Evolutionary conservation across 345 rosid genomes (phyloP).

Genomic region (Eucalyptus viminalis): DNA sequence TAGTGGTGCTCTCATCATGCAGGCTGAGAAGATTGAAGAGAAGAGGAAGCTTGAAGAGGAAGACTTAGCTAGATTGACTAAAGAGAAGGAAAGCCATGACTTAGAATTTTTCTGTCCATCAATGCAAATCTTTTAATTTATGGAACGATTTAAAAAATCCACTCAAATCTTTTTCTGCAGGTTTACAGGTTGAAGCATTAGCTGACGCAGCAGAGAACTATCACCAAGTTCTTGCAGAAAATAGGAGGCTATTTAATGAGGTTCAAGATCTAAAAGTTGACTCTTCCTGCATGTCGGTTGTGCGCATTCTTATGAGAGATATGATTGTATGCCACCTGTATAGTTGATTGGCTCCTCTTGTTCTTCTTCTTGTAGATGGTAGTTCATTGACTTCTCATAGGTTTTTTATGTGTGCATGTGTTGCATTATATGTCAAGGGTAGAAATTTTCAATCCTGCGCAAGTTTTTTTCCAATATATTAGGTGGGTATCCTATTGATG

Average conservation of each 20-base stretch:
- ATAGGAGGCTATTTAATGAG: constrained; percentile 71
- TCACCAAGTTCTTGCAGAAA: constrained; percentile 65
- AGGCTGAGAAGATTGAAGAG: constrained; percentile 39
- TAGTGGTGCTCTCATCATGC: neutral
- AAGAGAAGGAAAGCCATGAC: constrained; percentile 15
- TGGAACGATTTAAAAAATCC: neutral
- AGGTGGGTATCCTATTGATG: too few species aligned
- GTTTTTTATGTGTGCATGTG: too few species aligned
- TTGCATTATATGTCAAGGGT: too few species aligned
- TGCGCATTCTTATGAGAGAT: neutral
- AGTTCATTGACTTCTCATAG: too few species aligned
- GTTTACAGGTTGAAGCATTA: constrained; percentile 35
- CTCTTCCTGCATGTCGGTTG: too few species aligned
- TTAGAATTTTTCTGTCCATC: neutral
- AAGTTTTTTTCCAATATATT: too few species aligned
- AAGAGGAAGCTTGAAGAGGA: constrained; percentile 30
- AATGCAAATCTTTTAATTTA: neutral
- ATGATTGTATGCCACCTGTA: too few species aligned
- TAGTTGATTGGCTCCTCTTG: too few species aligned
- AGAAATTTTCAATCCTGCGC: too few species aligned
- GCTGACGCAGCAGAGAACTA: constrained; percentile 59
- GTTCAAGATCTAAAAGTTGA: constrained; percentile 74
- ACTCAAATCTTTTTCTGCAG: constrained; percentile 8
- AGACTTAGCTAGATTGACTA: constrained; percentile 9
- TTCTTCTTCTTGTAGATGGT: too few species aligned